Evolutionary conservation across 192 early-diverging fungal species (phyloP).

Genomic region (Kappamyces sp.): DNA sequence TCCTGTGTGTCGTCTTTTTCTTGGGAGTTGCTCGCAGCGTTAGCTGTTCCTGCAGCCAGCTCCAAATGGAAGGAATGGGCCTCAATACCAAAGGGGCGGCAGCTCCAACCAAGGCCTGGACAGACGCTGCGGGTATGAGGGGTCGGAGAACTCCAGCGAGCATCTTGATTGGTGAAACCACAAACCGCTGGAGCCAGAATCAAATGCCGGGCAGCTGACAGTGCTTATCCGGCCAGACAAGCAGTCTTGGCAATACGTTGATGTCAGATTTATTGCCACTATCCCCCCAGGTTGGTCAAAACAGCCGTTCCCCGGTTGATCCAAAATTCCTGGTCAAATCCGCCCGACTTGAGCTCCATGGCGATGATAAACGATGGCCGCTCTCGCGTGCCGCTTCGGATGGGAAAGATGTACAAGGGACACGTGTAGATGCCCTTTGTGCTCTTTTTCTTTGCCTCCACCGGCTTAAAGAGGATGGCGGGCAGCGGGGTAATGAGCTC

Average conservation of each 20-base stretch:
- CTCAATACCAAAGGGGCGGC: too few relatives aligned
- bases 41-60: too few relatives aligned
- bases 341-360: slow-evolving; percentile 50
- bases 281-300: slow-evolving; percentile 41
- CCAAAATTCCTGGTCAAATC: slow-evolving; percentile 53
- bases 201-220: too few relatives aligned
- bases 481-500: slow-evolving; percentile 54
- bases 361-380: slow-evolving; percentile 58
- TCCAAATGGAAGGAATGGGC: too few relatives aligned
- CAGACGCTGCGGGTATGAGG: too few relatives aligned
- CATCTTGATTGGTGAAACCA: too few relatives aligned
- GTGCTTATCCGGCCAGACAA: too few relatives aligned
- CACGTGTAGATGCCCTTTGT: slow-evolving; percentile 51
- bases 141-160: too few relatives aligned
- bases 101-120: too few relatives aligned
- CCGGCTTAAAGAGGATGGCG: slow-evolving; percentile 54
- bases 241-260: too few relatives aligned
- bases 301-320: slow-evolving; percentile 56
- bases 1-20: slow-evolving; percentile 5
- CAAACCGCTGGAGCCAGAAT: too few relatives aligned
- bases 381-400: slow-evolving; percentile 53
- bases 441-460: slow-evolving; percentile 52
- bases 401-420: slow-evolving; percentile 56
- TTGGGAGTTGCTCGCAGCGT: slow-evolving; percentile 7
- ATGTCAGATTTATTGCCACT: too few relatives aligned